Evolutionary conservation across 768 basidiomycete genomes (phyloP).

Genomic region (Boletus rubropictus): DNA sequence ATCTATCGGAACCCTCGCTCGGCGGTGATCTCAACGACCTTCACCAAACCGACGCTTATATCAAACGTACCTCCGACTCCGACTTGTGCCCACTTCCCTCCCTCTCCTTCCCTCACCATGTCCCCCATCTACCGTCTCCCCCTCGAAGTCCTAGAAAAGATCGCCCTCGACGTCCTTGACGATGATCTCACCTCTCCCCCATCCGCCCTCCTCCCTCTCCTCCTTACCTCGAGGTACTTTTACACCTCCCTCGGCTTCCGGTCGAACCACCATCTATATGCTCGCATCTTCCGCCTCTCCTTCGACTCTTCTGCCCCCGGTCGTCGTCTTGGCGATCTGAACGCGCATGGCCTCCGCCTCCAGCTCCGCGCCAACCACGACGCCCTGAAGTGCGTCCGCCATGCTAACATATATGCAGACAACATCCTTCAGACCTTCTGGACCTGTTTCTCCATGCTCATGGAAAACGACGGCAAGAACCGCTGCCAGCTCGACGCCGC

Average conservation of each 20-base stretch:
- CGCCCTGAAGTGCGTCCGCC: constrained; percentile 29
- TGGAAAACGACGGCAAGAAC: constrained; percentile 68
- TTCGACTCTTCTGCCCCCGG: constrained; percentile 51
- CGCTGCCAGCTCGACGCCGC: constrained; percentile 49
- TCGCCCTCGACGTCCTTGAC: constrained; percentile 45
- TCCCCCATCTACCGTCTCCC: constrained; percentile 33
- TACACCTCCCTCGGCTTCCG: constrained; percentile 30
- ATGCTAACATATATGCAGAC: constrained; percentile 30
- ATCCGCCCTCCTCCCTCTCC: constrained; percentile 41
- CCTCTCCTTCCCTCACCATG: constrained; percentile 14
- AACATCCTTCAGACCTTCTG: constrained; percentile 35
- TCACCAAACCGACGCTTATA: constrained; percentile 5
- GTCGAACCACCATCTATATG: constrained; percentile 37
- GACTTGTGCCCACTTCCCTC: constrained; percentile 1
- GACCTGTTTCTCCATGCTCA: constrained; percentile 48
- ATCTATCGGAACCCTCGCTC: constrained; percentile 1
- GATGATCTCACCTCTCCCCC: constrained; percentile 26
- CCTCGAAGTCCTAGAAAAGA: constrained; percentile 43
- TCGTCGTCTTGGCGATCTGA: constrained; percentile 46
- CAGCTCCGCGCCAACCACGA: constrained; percentile 38
- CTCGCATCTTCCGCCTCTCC: constrained; percentile 46
- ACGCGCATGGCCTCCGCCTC: constrained; percentile 31
- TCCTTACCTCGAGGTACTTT: constrained; percentile 39
- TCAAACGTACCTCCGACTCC: not conserved
- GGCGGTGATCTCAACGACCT: constrained; percentile 4